phyloP scores from a whole-genome alignment of 2,329 filamentous ascomycete genomes.

The Fusarium aywerte region DNA sequence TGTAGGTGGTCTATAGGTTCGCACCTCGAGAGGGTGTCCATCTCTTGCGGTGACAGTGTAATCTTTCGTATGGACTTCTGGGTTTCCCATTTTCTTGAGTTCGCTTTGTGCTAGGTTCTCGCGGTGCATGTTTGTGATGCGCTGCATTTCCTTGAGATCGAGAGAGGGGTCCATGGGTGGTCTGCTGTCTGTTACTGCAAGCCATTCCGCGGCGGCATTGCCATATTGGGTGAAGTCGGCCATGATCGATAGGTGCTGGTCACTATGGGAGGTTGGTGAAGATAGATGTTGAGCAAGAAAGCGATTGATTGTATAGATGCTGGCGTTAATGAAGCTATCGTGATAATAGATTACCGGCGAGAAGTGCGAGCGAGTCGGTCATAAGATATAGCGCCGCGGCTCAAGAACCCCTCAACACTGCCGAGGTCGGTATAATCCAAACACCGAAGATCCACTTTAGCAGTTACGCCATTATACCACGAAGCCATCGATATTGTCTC shows the following conservation, averaged over 20 bases:
- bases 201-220: constrained; percentile 57
- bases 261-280: accelerated
- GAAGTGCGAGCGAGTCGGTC: constrained; percentile 1
- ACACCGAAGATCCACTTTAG: background rate
- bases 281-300: accelerated
- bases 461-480: background rate
- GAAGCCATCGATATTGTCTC: background rate
- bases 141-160: constrained; percentile 27
- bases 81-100: constrained; percentile 10
- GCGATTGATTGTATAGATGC: accelerated
- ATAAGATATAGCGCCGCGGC: background rate
- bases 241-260: constrained; percentile 9
- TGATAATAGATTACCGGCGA: background rate
- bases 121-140: constrained; percentile 24
- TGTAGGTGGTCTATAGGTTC: constrained; percentile 36
- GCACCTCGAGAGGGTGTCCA: constrained; percentile 27
- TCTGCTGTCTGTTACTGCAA: constrained; percentile 46
- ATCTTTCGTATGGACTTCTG: constrained; percentile 45
- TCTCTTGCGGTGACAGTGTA: constrained; percentile 40
- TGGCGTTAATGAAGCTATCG: constrained; percentile 9
- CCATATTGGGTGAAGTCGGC: constrained; percentile 53
- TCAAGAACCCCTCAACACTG: constrained; percentile 5
- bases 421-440: constrained; percentile 13
- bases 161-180: constrained; percentile 11
- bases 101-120: constrained; percentile 18